Evolutionary conservation across 352 stramenopile species (phyloP), one percentile per base, ranked within the genome.

Genomic region (Phytophthora podocarpi): DNA sequence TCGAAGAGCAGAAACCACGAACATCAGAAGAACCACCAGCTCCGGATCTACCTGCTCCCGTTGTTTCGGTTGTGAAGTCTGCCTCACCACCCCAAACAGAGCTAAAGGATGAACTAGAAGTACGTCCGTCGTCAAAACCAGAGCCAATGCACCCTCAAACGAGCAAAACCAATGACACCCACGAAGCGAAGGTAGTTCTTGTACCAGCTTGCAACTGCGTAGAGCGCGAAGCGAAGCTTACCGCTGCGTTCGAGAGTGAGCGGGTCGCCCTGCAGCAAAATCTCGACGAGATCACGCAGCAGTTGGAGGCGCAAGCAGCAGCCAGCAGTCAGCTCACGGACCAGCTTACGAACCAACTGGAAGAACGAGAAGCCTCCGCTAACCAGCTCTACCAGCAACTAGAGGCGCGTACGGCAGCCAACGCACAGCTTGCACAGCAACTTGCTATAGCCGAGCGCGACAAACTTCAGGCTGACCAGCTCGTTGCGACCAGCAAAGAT

Each of bases 351-450:
- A 66, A 74, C 3, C 72, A 87, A 32, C 24, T 72, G 7, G 51
- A 59, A 42, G 37, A 52, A 13, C 43, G 23, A 20, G 18, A 59
- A 28, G n/a, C 5, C 4, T 15, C 26, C 49, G 24, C 34, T 36
- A 21, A 58, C 66, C 30, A 59, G 74, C 32, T 62, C 24, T 60
- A 35, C 0, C 50, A 74, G 1, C 67, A 83, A n/a, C 31, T 72
- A 13, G 50, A 72, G 8, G 37, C 37, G 10, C 49, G 62, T 47
- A 2, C 48, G 65, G 31, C 70, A 75, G 43, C 48, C 40, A 50
- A 74, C 47, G 24, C 55, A 32, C 49, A 54, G 2, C 47, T 78
- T 2, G 66, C 81, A 8, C 69, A 76, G 7, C 71, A 88, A 41
- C 50, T 72, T 8, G 59, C 58, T 16, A 23, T 10, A 28, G 32